phyloP scores from a whole-genome alignment of 2,329 filamentous ascomycete genomes.

The Sphaerulina populicola region DNA sequence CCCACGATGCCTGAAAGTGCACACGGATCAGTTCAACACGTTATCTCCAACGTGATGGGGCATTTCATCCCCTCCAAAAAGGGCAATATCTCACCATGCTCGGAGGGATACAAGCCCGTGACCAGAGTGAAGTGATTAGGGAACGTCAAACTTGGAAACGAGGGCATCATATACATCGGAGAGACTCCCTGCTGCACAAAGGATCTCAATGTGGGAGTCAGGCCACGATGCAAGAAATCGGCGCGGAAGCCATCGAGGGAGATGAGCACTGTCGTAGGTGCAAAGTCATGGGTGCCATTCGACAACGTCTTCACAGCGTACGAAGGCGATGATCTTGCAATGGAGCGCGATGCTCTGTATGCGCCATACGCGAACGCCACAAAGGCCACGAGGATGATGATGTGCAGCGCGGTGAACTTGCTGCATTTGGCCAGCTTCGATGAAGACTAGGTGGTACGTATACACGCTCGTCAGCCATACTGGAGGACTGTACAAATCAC shows the following conservation, averaged over 20 bases:
- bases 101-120: constrained; percentile 85
- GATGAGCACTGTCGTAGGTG: constrained; percentile 84
- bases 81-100: constrained; percentile 52
- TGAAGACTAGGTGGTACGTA: constrained; percentile 12
- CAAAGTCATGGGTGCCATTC: constrained; percentile 84
- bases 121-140: constrained; percentile 89
- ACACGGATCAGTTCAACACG: neutral
- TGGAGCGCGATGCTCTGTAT: constrained; percentile 45
- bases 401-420: constrained; percentile 36
- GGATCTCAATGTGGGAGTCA: constrained; percentile 73
- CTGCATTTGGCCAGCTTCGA: constrained; percentile 33
- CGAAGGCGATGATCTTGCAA: neutral
- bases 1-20: constrained; percentile 56
- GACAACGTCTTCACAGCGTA: constrained; percentile 36
- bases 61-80: neutral
- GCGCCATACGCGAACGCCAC: constrained; percentile 48
- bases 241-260: constrained; percentile 94
- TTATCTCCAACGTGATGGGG: too few species aligned
- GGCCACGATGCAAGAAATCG: constrained; percentile 74
- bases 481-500: neutral
- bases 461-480: neutral
- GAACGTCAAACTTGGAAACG: constrained; percentile 93
- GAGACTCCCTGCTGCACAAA: constrained; percentile 79
- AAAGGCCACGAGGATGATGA: constrained; percentile 47
- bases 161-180: constrained; percentile 79